These are phyloP conservation scores for Alternaria arborescens DNA, from an alignment of 2,329 filamentous ascomycete genomes.

Conservation along the genomic window DNA sequence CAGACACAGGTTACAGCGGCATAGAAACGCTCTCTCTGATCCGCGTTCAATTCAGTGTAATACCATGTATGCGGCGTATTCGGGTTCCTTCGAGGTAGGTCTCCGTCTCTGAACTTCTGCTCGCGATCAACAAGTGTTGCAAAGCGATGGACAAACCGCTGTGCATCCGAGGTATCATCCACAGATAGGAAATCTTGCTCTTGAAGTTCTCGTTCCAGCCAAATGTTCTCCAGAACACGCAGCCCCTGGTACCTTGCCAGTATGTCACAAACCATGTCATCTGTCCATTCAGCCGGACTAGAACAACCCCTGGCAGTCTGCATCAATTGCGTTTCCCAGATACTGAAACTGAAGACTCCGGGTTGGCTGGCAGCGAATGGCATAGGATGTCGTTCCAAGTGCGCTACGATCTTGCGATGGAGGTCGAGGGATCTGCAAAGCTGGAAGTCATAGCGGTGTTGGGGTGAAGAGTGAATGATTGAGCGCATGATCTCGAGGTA, in stretches of 20 bases:
- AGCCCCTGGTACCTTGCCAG: slow-evolving; percentile 38
- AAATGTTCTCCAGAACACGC: slow-evolving; percentile 30
- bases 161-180: slow-evolving; percentile 11
- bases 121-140: slow-evolving; percentile 12
- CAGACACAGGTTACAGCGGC: slow-evolving; percentile 31
- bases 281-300: slow-evolving; percentile 18
- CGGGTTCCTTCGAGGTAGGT: neutral
- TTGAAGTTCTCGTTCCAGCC: slow-evolving; percentile 28
- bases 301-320: neutral
- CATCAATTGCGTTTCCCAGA: slow-evolving; percentile 12
- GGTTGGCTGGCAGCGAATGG: slow-evolving; percentile 13
- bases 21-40: slow-evolving; percentile 36
- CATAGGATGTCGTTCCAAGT: slow-evolving; percentile 14
- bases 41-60: slow-evolving; percentile 23
- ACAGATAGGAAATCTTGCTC: slow-evolving; percentile 23
- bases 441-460: slow-evolving; percentile 34
- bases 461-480: slow-evolving; percentile 23
- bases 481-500: slow-evolving; percentile 39
- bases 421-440: slow-evolving; percentile 30
- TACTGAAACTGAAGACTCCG: neutral
- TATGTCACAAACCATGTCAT: slow-evolving; percentile 29
- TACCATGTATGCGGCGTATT: slow-evolving; percentile 7
- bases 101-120: slow-evolving; percentile 11
- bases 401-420: slow-evolving; percentile 27
- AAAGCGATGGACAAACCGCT: slow-evolving; percentile 9